Evolutionary conservation across 2,329 filamentous ascomycete species (phyloP).

Genomic region (Dichotomopilus funicola): DNA sequence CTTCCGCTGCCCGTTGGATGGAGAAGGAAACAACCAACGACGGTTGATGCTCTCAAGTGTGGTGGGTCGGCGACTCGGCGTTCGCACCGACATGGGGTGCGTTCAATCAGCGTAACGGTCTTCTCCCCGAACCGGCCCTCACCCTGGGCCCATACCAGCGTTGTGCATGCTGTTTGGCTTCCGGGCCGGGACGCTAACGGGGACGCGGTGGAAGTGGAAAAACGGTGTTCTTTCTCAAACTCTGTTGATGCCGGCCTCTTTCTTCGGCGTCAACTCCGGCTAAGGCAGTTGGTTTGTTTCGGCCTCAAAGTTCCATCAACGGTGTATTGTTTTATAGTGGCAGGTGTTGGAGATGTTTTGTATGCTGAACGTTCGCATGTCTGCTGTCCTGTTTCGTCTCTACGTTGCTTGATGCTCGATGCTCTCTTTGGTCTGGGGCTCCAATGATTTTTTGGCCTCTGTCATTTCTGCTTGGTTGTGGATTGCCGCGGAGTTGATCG

Average conservation of each 20-base stretch:
- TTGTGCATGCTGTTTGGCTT: background rate
- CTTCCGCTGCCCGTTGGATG: background rate
- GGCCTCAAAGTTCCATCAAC: no score
- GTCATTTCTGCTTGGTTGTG: background rate
- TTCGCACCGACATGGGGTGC: background rate
- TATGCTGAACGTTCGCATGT: no score
- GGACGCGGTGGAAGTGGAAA: conserved; percentile 3
- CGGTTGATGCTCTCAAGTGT: background rate
- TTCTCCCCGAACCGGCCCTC: background rate
- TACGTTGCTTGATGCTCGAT: no score
- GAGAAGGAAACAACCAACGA: background rate
- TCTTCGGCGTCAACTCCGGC: no score
- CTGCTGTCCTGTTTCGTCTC: no score
- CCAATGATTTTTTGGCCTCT: no score
- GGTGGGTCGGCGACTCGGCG: background rate
- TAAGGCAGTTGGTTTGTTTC: no score
- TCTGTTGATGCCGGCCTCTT: no score
- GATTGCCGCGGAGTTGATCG: background rate
- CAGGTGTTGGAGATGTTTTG: no score
- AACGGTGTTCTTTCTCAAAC: background rate
- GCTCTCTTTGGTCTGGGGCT: no score
- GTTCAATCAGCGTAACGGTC: conserved; percentile 2
- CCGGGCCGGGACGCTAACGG: conserved; percentile 8
- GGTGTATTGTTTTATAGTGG: no score
- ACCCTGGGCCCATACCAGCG: no score